A percentile compares a stretch with the other conserved stretches of the same genome.
Evolutionary conservation across 2,329 filamentous ascomycete species (phyloP).

Genomic region (Colletotrichum lindemuthianum): DNA sequence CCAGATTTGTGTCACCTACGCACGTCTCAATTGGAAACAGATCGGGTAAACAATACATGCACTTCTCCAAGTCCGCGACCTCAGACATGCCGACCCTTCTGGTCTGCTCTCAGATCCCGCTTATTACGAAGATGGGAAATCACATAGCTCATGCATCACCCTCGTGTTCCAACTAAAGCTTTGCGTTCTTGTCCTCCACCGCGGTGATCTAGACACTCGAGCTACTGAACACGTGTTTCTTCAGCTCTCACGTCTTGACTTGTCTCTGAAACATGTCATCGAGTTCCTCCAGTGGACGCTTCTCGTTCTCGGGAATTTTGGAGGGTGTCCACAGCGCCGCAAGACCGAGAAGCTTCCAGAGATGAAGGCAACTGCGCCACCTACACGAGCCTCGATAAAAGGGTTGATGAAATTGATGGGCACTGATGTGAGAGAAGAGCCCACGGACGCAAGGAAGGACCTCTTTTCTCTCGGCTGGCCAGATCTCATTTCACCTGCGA

Average conservation of each 20-base stretch:
- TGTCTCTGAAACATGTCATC: slow-evolving; percentile 36
- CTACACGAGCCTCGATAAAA: slow-evolving; percentile 36
- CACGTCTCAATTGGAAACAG: too few species aligned
- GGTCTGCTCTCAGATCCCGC: too few species aligned
- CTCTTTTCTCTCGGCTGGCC: slow-evolving; percentile 35
- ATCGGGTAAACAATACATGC: too few species aligned
- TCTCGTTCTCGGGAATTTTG: slow-evolving; percentile 27
- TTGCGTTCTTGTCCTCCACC: slow-evolving; percentile 9
- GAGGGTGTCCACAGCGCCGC: slow-evolving; percentile 33
- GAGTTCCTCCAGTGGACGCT: slow-evolving; percentile 36
- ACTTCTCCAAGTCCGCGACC: too few species aligned
- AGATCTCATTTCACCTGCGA: slow-evolving; percentile 30
- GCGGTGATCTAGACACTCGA: slow-evolving; percentile 12
- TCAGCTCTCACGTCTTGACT: slow-evolving; percentile 23
- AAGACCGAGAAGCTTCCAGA: slow-evolving; percentile 38
- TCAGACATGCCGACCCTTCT: too few species aligned
- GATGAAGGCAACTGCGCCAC: slow-evolving; percentile 38
- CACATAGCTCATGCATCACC: slow-evolving; percentile 7
- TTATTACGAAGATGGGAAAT: too few species aligned
- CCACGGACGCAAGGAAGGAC: slow-evolving; percentile 27
- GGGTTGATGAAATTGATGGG: slow-evolving; percentile 37
- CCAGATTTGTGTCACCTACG: too few species aligned
- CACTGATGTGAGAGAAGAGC: slow-evolving; percentile 24
- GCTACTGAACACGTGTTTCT: slow-evolving; percentile 17
- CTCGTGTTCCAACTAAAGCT: slow-evolving; percentile 3